Conservation (phyloP, 257 asterid genomes). For the Plantago major region DNA sequence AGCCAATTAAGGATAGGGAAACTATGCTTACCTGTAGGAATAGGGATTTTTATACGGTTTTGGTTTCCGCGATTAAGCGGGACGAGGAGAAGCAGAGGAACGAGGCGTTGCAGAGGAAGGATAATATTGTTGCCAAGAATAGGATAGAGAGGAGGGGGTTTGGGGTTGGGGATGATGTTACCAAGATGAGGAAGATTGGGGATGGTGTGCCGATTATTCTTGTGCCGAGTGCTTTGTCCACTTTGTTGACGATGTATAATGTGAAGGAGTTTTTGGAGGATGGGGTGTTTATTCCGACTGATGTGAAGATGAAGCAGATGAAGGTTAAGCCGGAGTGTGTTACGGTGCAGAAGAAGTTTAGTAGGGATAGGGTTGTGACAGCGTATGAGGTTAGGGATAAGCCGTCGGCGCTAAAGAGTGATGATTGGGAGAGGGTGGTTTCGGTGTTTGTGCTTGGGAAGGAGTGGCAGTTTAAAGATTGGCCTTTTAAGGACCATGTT, state of each 20-base stretch:
- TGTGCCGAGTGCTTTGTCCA: slow-evolving; percentile 94
- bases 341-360: slow-evolving; percentile 95
- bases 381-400: slow-evolving; percentile 99
- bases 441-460: slow-evolving; percentile 97
- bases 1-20: slow-evolving; percentile 72
- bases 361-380: slow-evolving; percentile 90
- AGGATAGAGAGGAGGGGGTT: slow-evolving; percentile 73
- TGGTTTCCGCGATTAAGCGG: slow-evolving; percentile 62
- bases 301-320: slow-evolving; percentile 83
- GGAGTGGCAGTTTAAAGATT: slow-evolving; percentile 99
- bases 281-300: slow-evolving; percentile 85
- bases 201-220: slow-evolving; percentile 95
- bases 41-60: slow-evolving; percentile 67
- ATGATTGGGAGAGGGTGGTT: slow-evolving; percentile 98
- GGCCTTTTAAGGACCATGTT: slow-evolving; percentile 97
- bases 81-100: slow-evolving; percentile 80
- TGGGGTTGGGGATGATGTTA: slow-evolving; percentile 63
- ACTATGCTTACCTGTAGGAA: slow-evolving; percentile 60
- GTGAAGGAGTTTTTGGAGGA: slow-evolving; percentile 97
- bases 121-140: slow-evolving; percentile 81
- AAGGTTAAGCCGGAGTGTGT: slow-evolving; percentile 91
- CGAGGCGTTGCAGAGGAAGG: slow-evolving; percentile 85
- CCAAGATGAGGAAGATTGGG: slow-evolving; percentile 80
- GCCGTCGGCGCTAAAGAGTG: slow-evolving; percentile 81
- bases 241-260: slow-evolving; percentile 83